Percentiles rank a stretch among this genome's conserved stretches.
Evolutionary conservation across 1,139 yeast genomes (phyloP).

Genomic region (Hanseniaspora uvarum): DNA sequence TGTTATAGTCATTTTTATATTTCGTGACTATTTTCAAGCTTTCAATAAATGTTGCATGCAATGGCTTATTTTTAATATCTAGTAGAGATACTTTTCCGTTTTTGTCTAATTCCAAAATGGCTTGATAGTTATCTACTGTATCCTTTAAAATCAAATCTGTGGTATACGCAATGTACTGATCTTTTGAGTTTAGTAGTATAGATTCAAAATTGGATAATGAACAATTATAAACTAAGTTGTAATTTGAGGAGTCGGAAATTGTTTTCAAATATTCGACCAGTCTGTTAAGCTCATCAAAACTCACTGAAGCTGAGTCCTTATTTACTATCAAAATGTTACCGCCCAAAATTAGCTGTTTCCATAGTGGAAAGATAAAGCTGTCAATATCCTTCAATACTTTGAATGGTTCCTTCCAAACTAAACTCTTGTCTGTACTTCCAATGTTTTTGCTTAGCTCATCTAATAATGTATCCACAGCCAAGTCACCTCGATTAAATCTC

Average conservation of each 20-base stretch:
- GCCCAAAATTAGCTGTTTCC: constrained; percentile 58
- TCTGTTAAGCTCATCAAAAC: constrained; percentile 38
- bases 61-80: constrained; percentile 19
- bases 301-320: constrained; percentile 28
- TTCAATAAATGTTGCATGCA: constrained; percentile 23
- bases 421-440: constrained; percentile 11
- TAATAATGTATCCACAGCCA: constrained; percentile 25
- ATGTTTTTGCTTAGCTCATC: constrained; percentile 23
- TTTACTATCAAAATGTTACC: constrained; percentile 52
- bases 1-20: constrained; percentile 17
- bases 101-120: constrained; percentile 34
- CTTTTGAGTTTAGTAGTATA: constrained; percentile 20
- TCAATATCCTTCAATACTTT: constrained; percentile 46
- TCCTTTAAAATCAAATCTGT: constrained; percentile 59
- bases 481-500: constrained; percentile 29
- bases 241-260: constrained; percentile 29
- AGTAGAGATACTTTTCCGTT: constrained; percentile 28
- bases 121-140: constrained; percentile 48
- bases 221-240: constrained; percentile 9
- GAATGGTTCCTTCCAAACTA: constrained; percentile 1
- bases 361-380: constrained; percentile 59
- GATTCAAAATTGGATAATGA: constrained; percentile 20
- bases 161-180: constrained; percentile 53
- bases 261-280: constrained; percentile 42
- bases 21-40: constrained; percentile 24